A percentile compares a stretch with the other conserved stretches of the same genome.
Evolutionary conservation across 2,329 filamentous ascomycete species (phyloP).

Genomic region (Botrytis cinerea): DNA sequence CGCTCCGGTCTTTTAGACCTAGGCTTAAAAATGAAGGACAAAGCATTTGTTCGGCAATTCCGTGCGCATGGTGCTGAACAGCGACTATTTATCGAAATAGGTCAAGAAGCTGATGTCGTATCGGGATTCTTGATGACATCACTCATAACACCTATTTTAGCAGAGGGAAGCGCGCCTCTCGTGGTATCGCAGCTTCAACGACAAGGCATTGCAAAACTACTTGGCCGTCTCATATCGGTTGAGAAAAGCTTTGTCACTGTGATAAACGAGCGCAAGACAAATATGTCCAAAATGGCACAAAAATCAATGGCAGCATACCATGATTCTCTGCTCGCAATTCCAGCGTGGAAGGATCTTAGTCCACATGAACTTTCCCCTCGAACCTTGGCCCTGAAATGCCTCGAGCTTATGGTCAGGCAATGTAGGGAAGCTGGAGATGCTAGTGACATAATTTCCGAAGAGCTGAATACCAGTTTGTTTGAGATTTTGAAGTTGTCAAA

Average conservation of each 20-base stretch:
- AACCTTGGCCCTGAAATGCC: slow-evolving; percentile 61
- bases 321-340: slow-evolving; percentile 51
- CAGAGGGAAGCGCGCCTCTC: slow-evolving; percentile 60
- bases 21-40: slow-evolving; percentile 59
- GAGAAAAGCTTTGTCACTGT: slow-evolving; percentile 59
- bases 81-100: slow-evolving; percentile 64
- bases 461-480: slow-evolving; percentile 54
- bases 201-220: slow-evolving; percentile 55
- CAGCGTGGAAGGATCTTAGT: slow-evolving; percentile 60
- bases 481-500: slow-evolving; percentile 43
- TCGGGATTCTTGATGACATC: slow-evolving; percentile 65
- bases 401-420: slow-evolving; percentile 59
- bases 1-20: slow-evolving; percentile 62
- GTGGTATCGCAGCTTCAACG: slow-evolving; percentile 58
- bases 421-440: slow-evolving; percentile 51
- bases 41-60: slow-evolving; percentile 68
- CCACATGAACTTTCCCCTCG: slow-evolving; percentile 60
- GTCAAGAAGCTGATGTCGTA: slow-evolving; percentile 59
- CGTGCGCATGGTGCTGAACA: slow-evolving; percentile 72
- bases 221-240: slow-evolving; percentile 56
- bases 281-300: slow-evolving; percentile 67
- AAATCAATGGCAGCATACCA: slow-evolving; percentile 58
- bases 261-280: slow-evolving; percentile 65
- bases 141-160: slow-evolving; percentile 63
- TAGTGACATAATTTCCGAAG: slow-evolving; percentile 51